Percentiles rank a stretch among this genome's conserved stretches.
Conservation (phyloP, 305 asterid genomes). For the Fraxinus baroniana region DNA sequence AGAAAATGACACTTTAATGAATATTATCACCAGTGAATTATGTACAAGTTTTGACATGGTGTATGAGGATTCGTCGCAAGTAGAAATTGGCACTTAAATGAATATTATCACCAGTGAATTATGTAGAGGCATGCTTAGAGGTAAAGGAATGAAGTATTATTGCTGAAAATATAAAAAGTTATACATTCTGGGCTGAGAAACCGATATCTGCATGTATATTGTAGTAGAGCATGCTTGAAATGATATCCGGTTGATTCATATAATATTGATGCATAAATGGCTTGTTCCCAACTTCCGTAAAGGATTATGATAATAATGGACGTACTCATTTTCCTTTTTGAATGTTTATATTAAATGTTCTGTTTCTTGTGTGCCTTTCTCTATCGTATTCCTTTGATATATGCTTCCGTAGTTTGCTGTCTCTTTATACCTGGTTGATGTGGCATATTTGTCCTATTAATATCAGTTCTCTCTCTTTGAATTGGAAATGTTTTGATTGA, state of each 20-base stretch:
- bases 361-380: neutral
- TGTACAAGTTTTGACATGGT: neutral
- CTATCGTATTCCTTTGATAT: neutral
- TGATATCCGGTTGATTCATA: neutral
- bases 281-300: neutral
- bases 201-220: neutral
- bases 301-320: neutral
- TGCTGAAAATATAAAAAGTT: neutral
- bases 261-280: neutral
- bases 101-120: conserved; percentile 5
- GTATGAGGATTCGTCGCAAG: neutral
- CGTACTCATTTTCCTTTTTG: neutral
- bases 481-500: conserved; percentile 1
- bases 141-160: neutral
- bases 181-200: neutral
- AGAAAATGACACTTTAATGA: neutral
- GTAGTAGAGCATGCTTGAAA: neutral
- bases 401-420: conserved; percentile 1
- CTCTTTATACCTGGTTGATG: neutral
- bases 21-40: too few relatives aligned
- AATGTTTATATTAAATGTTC: conserved; percentile 11
- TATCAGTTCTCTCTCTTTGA: neutral
- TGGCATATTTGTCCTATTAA: neutral
- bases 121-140: conserved; percentile 6
- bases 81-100: neutral